These are phyloP conservation scores for Saksenaea oblongispora DNA, from an alignment of 371 early-diverging fungal species.

Conservation along the genomic window DNA sequence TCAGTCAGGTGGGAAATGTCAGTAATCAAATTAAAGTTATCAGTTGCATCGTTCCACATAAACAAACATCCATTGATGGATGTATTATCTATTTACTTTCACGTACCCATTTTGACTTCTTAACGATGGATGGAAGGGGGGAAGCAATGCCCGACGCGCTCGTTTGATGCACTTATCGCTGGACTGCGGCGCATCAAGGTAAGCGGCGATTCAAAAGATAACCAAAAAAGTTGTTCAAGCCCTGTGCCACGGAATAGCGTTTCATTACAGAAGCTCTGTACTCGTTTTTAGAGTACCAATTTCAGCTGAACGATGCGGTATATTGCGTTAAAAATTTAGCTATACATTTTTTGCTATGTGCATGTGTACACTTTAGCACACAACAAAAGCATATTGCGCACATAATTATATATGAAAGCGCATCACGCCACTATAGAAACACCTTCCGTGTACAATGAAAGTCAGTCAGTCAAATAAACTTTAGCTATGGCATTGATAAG, in stretches of 20 bases:
- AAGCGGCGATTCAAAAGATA: constrained; percentile 5
- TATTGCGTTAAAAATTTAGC: background rate
- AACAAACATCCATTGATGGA: constrained; percentile 15
- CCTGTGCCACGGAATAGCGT: background rate
- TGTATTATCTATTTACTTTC: constrained; percentile 4
- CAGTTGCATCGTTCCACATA: constrained; percentile 2
- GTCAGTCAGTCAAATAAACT: too few relatives aligned
- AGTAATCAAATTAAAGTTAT: constrained; percentile 1
- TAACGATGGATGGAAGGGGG: constrained; percentile 12
- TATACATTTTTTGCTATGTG: background rate
- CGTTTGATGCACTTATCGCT: constrained; percentile 5
- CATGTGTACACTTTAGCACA: background rate
- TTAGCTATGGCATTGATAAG: too few relatives aligned
- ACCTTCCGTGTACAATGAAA: too few relatives aligned
- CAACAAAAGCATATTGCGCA: too few relatives aligned
- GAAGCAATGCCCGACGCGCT: background rate
- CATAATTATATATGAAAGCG: too few relatives aligned
- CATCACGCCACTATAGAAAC: too few relatives aligned
- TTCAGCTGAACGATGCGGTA: background rate
- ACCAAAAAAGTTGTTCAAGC: background rate
- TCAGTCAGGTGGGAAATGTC: background rate
- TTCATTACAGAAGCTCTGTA: background rate
- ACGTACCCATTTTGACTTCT: constrained; percentile 26
- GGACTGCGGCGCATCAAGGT: background rate
- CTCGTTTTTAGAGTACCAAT: background rate